phyloP scores from a whole-genome alignment of 805 yeast genomes.

The Starmerella sp. region DNA sequence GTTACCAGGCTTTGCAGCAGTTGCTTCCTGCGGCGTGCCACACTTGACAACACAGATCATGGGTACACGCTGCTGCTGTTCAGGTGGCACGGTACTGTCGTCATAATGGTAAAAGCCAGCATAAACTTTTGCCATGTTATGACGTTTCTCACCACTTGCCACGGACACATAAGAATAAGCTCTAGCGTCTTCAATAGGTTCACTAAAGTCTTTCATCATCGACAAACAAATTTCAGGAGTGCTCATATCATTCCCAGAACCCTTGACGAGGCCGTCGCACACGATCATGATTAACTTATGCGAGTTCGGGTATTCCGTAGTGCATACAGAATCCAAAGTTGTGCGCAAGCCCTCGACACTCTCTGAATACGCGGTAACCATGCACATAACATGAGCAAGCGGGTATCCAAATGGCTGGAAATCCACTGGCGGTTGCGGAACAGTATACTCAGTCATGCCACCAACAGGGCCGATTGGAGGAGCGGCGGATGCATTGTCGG shows the following conservation, averaged over 20 bases:
- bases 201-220: constrained; percentile 73
- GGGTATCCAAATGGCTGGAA: constrained; percentile 83
- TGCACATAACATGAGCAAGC: constrained; percentile 56
- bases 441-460: constrained; percentile 45
- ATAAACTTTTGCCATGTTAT: constrained; percentile 94
- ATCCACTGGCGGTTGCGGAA: constrained; percentile 83
- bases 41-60: constrained; percentile 69
- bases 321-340: constrained; percentile 84
- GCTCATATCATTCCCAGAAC: constrained; percentile 76
- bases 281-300: constrained; percentile 76
- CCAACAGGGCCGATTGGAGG: constrained; percentile 24
- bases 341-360: constrained; percentile 76
- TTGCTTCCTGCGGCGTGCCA: constrained; percentile 68
- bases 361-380: constrained; percentile 93
- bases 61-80: constrained; percentile 76
- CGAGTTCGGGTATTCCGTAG: constrained; percentile 90
- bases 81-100: constrained; percentile 58
- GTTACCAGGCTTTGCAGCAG: constrained; percentile 71
- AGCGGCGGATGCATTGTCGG: constrained; percentile 2
- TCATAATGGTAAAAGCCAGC: constrained; percentile 88
- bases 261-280: constrained; percentile 92
- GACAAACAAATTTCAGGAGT: constrained; percentile 84
- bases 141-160: constrained; percentile 87
- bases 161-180: constrained; percentile 90
- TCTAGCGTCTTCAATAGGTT: constrained; percentile 62